Evolutionary conservation across 371 early-diverging fungal species (phyloP).

Genomic region (Mortierella sp.): DNA sequence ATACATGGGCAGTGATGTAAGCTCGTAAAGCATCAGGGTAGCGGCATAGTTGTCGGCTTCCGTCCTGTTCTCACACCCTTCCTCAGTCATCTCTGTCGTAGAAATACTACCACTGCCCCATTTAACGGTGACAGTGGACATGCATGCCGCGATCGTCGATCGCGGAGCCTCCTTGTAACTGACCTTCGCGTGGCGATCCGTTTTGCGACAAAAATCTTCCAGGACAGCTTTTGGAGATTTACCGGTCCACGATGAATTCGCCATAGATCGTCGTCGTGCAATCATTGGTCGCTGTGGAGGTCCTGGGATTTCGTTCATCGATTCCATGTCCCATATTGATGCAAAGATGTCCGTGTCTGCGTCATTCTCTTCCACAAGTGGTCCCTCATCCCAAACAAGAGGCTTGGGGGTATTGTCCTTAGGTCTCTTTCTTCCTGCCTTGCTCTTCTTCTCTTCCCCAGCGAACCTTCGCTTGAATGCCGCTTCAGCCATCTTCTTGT

Average conservation of each 20-base stretch:
- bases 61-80: constrained; percentile 44
- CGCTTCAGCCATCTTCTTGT: constrained; percentile 55
- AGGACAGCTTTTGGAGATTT: constrained; percentile 57
- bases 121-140: constrained; percentile 40
- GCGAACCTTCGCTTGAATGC: constrained; percentile 45
- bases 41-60: constrained; percentile 74
- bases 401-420: constrained; percentile 35
- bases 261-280: constrained; percentile 41
- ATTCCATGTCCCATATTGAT: constrained; percentile 41
- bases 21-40: constrained; percentile 61
- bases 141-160: constrained; percentile 12
- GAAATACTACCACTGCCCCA: constrained; percentile 36
- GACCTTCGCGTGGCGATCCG: constrained; percentile 44
- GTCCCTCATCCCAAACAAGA: constrained; percentile 11
- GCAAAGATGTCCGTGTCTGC: constrained; percentile 45
- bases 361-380: constrained; percentile 10
- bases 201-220: constrained; percentile 53
- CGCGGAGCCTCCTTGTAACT: constrained; percentile 27
- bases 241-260: constrained; percentile 58
- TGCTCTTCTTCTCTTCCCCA: constrained; percentile 48
- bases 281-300: constrained; percentile 15
- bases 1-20: constrained; percentile 64
- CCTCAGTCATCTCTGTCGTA: constrained; percentile 48
- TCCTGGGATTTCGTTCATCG: background rate
- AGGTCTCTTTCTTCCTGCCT: constrained; percentile 37